phyloP scores from a whole-genome alignment of 257 asterid genomes.

The Capsicum baccatum region DNA sequence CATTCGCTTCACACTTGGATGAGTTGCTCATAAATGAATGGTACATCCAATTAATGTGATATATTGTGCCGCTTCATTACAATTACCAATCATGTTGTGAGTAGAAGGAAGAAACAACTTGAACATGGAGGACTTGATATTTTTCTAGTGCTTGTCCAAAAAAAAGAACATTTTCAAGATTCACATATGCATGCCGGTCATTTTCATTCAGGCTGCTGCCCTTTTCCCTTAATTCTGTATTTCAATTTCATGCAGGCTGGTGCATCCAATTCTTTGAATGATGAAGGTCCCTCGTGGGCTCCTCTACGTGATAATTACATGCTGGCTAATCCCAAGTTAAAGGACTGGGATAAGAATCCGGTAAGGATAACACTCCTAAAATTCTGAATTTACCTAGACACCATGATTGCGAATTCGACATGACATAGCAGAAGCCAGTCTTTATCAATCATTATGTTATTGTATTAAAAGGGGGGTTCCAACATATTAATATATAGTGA shows the following conservation, averaged over 20 bases:
- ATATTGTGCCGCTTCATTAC: neutral
- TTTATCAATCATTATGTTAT: neutral
- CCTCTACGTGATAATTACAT: slow-evolving; percentile 92
- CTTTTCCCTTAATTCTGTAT: slow-evolving; percentile 22
- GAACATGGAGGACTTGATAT: neutral
- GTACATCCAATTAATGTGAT: neutral
- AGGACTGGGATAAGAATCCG: slow-evolving; percentile 93
- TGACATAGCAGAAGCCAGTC: neutral
- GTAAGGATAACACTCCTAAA: slow-evolving; percentile 40
- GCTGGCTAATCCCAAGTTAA: slow-evolving; percentile 80
- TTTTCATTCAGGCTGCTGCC: neutral
- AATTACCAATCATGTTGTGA: neutral
- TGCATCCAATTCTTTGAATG: slow-evolving; percentile 49
- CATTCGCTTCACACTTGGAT: neutral
- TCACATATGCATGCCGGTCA: neutral
- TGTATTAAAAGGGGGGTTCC: neutral
- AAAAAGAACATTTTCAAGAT: neutral
- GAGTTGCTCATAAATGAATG: neutral
- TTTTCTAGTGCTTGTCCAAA: neutral
- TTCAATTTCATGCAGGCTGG: slow-evolving; percentile 53
- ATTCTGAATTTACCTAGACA: neutral
- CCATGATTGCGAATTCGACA: neutral
- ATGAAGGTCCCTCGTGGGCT: slow-evolving; percentile 78
- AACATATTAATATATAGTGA: too few species aligned
- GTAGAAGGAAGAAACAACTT: neutral